Evolutionary conservation across 2,329 filamentous ascomycete species (phyloP).

Genomic region (Cercospora berteroae): DNA sequence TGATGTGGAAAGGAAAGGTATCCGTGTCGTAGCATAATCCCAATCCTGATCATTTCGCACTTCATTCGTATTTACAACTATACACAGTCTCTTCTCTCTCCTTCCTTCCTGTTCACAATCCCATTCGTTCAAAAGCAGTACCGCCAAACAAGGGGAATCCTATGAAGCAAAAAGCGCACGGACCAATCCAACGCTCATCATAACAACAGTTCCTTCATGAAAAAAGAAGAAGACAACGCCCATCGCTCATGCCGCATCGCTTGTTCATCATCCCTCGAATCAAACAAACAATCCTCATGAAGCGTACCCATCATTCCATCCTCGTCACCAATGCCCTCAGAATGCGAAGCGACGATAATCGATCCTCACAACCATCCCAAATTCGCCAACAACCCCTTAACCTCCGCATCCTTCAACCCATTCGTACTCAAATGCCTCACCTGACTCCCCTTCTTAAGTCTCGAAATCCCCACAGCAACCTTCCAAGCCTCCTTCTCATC

Average conservation of each 20-base stretch:
- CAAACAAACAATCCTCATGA: neutral
- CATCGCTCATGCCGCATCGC: slow-evolving; percentile 11
- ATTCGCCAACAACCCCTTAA: slow-evolving; percentile 38
- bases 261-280: neutral
- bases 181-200: neutral
- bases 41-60: neutral
- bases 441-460: slow-evolving; percentile 56
- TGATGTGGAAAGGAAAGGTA: too few relatives aligned
- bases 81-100: neutral
- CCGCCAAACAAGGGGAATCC: neutral
- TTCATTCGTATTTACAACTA: neutral
- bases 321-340: too few relatives aligned
- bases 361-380: slow-evolving; percentile 36
- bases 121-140: neutral
- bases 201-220: neutral
- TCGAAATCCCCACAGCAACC: slow-evolving; percentile 57
- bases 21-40: neutral
- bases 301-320: neutral
- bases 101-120: neutral
- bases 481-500: slow-evolving; percentile 62
- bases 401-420: slow-evolving; percentile 50
- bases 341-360: too few relatives aligned
- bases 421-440: slow-evolving; percentile 55
- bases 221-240: neutral
- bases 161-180: neutral